Conservation (phyloP, 192 early-diverging fungal genomes). For the Coemansia sp. region DNA sequence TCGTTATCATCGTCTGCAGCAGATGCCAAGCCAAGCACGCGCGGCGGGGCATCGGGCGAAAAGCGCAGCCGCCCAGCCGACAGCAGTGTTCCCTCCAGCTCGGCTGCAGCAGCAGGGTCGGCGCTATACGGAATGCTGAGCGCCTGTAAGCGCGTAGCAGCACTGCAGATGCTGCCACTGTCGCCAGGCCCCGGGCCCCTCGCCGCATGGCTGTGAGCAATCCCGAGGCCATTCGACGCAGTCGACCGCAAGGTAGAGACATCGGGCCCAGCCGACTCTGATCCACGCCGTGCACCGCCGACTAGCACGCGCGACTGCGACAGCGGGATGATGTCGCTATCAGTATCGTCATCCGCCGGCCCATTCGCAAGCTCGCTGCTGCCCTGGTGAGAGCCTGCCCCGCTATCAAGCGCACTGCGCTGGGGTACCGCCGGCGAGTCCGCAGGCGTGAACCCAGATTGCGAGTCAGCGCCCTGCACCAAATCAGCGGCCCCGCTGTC, state of each 20-base stretch:
- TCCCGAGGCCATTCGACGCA: neutral
- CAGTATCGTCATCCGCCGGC: conserved; percentile 20
- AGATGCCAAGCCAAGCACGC: neutral
- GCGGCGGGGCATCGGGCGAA: conserved; percentile 27
- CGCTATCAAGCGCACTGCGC: conserved; percentile 13
- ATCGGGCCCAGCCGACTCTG: neutral
- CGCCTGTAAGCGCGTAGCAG: conserved; percentile 4
- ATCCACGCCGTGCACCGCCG: conserved; percentile 11
- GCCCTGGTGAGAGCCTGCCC: neutral
- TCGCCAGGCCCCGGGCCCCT: neutral
- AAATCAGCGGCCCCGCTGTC: neutral
- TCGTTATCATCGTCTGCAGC: conserved; percentile 4
- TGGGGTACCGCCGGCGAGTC: conserved; percentile 38
- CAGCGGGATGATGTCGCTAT: conserved; percentile 48
- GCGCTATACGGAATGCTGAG: neutral
- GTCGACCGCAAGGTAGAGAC: neutral
- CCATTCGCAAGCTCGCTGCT: neutral
- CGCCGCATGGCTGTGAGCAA: neutral
- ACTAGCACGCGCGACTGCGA: conserved; percentile 33
- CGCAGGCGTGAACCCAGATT: conserved; percentile 12
- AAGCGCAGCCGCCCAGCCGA: conserved; percentile 20
- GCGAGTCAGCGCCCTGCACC: conserved; percentile 28
- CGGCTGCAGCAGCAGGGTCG: conserved; percentile 3
- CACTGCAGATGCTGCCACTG: neutral
- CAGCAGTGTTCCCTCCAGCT: conserved; percentile 1